These are phyloP conservation scores for apple (Malus domestica) DNA, from an alignment of 306 rosid genomes.

Conservation along the genomic window ASM211411v1 NC_041790.1:13494001-13494500, in stretches of 20 bases:
- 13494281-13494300: neutral
- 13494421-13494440: neutral
- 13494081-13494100: no score
- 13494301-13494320: neutral
- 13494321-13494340: slow-evolving; percentile 12
- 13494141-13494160: neutral
- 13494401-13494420: slow-evolving; percentile 41
- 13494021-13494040: no score
- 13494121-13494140: neutral
- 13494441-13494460: neutral
- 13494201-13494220: neutral
- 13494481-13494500: slow-evolving; percentile 28
- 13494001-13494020: no score
- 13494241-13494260: neutral
- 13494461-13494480: slow-evolving; percentile 32
- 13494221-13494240: neutral
- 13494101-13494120: no score
- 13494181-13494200: neutral
- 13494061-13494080: neutral
- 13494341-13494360: slow-evolving; percentile 23
- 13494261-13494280: neutral
- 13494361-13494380: slow-evolving; percentile 20
- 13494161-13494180: neutral
- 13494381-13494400: slow-evolving; percentile 25
- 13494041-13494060: neutral